Evolutionary conservation across 129 eudicot genomes (phyloP), one percentile per base, ranked within the genome.

Genomic region (Tagetes erecta): DNA sequence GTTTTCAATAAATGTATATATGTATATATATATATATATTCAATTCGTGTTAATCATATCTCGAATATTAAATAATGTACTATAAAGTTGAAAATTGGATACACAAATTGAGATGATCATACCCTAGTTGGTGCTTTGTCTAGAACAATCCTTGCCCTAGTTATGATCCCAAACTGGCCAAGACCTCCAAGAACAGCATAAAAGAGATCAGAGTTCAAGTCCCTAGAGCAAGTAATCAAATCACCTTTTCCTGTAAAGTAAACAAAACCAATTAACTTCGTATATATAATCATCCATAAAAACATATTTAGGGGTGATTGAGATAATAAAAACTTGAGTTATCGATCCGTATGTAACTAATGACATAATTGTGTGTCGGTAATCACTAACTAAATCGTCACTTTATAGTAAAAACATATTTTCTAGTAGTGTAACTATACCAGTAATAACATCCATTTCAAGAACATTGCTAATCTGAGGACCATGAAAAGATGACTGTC

Each of bases 101-200:
- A 36, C 12, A 36, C 6, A 63, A 39, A 6, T 36, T 34, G 40
- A 33, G 38, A 44, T 69, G 41, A 30, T 37, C 76, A 50, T 80
- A 84, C 87, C 68, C 80, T 80, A 3, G 44, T 60, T 11, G 82
- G 87, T 60, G 87, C 87, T 52, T 81, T 74, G 57, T 75, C 74
- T 44, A 84, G 76, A 41, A 78, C 75, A 50, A 84, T 84, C 69
- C 82, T 80, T 80, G 87, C 84, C 41, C 80, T 80, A 30, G 84
- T 80, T 56, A 84, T 76, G 67, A 84, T 84, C 72, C 87, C 87
- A 44, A 84, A 84, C 70, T 84, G 87, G 33, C 87, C 87, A 39
- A 84, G 84, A 33, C 87, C 87, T 76, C 87, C 87, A 64, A 84
- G 87, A 67, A 84, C 84, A 62, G 77, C 82, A 68, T 80, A 76